These are phyloP conservation scores for Sporisorium scitamineum DNA, from an alignment of 1,284 basidiomycete genomes.

Conservation along the genomic window DNA sequence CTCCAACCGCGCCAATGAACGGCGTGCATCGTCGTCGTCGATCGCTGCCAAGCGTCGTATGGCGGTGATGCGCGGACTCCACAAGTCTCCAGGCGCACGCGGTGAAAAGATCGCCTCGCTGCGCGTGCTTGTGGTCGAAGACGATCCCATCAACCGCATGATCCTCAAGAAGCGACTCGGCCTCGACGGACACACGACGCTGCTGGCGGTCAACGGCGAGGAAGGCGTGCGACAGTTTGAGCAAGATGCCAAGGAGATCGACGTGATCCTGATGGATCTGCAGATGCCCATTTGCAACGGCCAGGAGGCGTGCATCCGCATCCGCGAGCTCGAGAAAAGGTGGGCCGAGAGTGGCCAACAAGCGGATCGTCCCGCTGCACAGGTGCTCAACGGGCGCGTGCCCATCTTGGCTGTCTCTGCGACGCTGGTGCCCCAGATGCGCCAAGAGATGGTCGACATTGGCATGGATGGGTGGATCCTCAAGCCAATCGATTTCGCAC, in stretches of 20 bases:
- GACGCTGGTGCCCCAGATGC: conserved; percentile 77
- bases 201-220: conserved; percentile 81
- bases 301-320: conserved; percentile 78
- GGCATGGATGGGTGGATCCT: conserved; percentile 89
- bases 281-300: conserved; percentile 88
- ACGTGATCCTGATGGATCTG: conserved; percentile 85
- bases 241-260: conserved; percentile 76
- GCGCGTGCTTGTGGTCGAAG: conserved; percentile 63
- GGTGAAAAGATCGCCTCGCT: conserved; percentile 46
- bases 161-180: conserved; percentile 79
- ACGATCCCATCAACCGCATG: conserved; percentile 81
- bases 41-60: conserved; percentile 31
- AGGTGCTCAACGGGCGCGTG: conserved; percentile 77
- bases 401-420: conserved; percentile 88
- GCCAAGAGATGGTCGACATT: conserved; percentile 74
- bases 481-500: conserved; percentile 82
- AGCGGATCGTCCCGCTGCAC: conserved; percentile 59
- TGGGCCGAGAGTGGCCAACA: conserved; percentile 27
- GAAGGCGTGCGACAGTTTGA: conserved; percentile 78
- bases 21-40: conserved; percentile 35
- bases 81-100: conserved; percentile 25
- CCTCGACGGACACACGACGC: conserved; percentile 78
- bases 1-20: conserved; percentile 13
- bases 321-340: conserved; percentile 68
- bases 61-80: conserved; percentile 41